A percentile compares a stretch with the other conserved stretches of the same genome.
Conservation (phyloP, 371 early-diverging fungal genomes). For the Mucor piriformis region DNA sequence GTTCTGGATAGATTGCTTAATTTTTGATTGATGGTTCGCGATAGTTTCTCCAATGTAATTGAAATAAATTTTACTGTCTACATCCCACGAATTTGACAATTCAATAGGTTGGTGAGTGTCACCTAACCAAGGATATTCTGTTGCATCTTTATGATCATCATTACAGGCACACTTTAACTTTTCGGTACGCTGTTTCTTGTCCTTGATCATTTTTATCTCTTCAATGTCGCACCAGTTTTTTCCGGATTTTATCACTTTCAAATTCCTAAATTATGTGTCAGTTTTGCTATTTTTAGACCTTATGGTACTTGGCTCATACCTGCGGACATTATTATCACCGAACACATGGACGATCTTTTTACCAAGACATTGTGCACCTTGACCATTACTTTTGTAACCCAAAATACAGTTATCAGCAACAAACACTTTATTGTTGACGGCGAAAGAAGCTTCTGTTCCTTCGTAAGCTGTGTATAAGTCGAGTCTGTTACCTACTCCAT, state of each 20-base stretch:
- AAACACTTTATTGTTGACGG: conserved; percentile 29
- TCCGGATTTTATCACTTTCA: conserved; percentile 32
- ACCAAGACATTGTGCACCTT: conserved; percentile 39
- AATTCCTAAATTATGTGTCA: conserved; percentile 23
- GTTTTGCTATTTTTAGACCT: not conserved
- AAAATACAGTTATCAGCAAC: conserved; percentile 40
- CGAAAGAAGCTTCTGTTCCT: conserved; percentile 33
- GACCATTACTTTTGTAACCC: conserved; percentile 37
- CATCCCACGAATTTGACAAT: conserved; percentile 36
- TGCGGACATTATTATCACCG: conserved; percentile 41
- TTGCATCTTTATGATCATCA: conserved; percentile 16
- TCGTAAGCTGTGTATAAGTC: conserved; percentile 45
- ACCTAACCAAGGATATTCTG: conserved; percentile 34
- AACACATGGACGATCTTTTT: conserved; percentile 40
- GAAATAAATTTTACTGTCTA: conserved; percentile 35
- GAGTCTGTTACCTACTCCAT: conserved; percentile 21
- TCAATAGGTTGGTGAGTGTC: conserved; percentile 32
- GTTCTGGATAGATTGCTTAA: not conserved
- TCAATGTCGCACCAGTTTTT: conserved; percentile 36
- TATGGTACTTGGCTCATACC: conserved; percentile 19
- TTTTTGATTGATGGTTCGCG: conserved; percentile 11
- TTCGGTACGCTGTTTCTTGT: conserved; percentile 3
- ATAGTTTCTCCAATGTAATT: conserved; percentile 25
- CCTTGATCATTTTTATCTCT: not conserved
- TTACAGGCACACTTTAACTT: conserved; percentile 29